Base-by-base conservation (phyloP, 805 yeast genomes). In the Limtongia smithiae region DNA sequence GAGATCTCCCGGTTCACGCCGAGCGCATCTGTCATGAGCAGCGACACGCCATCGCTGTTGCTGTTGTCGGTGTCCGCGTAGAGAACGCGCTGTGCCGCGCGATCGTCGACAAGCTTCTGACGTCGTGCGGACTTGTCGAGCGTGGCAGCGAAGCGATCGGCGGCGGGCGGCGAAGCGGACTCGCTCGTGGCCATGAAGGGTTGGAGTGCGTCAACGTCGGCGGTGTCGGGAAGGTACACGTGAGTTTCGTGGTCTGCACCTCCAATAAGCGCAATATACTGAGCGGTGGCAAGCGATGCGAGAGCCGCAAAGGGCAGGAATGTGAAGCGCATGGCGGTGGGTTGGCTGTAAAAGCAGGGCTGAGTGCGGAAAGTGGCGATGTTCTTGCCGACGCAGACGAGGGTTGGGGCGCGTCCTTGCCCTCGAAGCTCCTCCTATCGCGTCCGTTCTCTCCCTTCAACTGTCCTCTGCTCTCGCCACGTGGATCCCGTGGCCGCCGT, bases 1-100 rank as follows among this genome's bases (percentile, higher is more conserved):
- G 83, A 73, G 37, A 84, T 73, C 18, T 75, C 73, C 9, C 61
- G 59, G 41, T 64, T 60, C 46, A 71, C 69, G 1, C 70, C 67
- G 36, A 74, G 60, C 25, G 73, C 73, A 4, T 54, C 58, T 34
- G 74, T 67, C 12, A 72, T 69, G 37, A 74, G 55, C 44, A 65
- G 48, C 22, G 63, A 59, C 11, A 51, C 62, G 24, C 42, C 46
- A 9, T 33, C 44, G 21, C 25, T 41, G 25, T 37, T 31, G 3
- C 32, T 38, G 12, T 21, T 14, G 3, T 20, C 17, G n/a, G n/a
- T n/a, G 35, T 54, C 58, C 18, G 57, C 58, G 43, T 54, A 54
- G 15, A 54, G 45, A 15, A 54, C 58, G 21, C 32, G 41, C 41
- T 51, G 51, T 27, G 34, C 38, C 22, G 32, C 35, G 14, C n/a